Base-by-base conservation (phyloP, 257 asterid genomes). In the Nicotiana attenuata region DNA sequence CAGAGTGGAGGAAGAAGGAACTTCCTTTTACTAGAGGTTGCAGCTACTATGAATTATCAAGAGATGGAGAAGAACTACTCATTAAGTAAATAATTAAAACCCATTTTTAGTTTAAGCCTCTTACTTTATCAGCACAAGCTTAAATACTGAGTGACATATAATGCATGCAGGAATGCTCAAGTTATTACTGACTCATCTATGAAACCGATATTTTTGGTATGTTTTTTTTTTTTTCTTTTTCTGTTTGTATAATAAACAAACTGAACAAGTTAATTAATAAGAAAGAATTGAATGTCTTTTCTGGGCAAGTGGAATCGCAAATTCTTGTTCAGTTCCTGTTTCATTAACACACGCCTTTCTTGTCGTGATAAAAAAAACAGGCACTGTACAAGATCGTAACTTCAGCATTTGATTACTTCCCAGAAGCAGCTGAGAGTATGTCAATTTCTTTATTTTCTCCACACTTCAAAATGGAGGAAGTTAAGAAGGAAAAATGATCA, bases 11-110 rank as follows among this genome's bases (percentile, higher is more conserved):
- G 85, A 89, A 85, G 67, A 89, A 86, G 78, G 91, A 86, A 87
- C 90, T 93, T 65, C 97, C 97, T 61, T 88, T 89, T 77, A 93
- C 93, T 63, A 89, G 88, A 89, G 93, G 98, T 47, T 90, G 91
- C 92, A 90, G 96, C 90, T 82, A 75, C 84, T 93, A 76, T 82
- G 89, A 89, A 67, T 85, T 92, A 79, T 87, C 91, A 80, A 86
- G 81, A 20, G 81, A 85, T 13, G 86, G 85, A 68, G 87, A 91
- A 78, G 82, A 86, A 82, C 87, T 91, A 66, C 87, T 93, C 79
- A 91, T 94, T 84, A 88, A 86, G 97, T 92, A 92, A 47, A 71
- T 20, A 76, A 64, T 65, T 38, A 38, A 38, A n/a, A 10, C 10
- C 16, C 56, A 38, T 24, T 66, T 66, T 68, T 2, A 59, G 22